Evolutionary conservation across 371 early-diverging fungal genomes (phyloP), one percentile per base, ranked within the genome.

Genomic region (Mortierella sp.): DNA sequence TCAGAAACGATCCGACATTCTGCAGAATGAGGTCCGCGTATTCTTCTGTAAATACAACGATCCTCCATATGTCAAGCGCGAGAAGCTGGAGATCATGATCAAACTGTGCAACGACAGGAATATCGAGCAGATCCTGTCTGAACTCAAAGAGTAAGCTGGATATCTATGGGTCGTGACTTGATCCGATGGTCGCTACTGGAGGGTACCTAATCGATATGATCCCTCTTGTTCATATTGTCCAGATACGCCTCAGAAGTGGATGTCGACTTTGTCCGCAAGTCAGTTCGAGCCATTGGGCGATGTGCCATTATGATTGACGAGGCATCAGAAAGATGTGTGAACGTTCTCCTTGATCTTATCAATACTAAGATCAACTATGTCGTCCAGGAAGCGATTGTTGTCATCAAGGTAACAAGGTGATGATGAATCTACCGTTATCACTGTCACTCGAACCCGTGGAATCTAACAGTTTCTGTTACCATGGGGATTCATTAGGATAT

Each of bases 11-110:
- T 94, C 97, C 8, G 94, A 94, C 38, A 87, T 97, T n/a, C 83
- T 98, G 50, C 88, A 86, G 23, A 90, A 93, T 64, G 97, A 98
- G 72, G 92, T 96, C 65, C 90, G 94, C 23, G 94, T 96, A 23
- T 98, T 99, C 83, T 99, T 98, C 76, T 96, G 96, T 82, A 98
- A 97, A 82, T 99, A 96, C 84, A 96, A 98, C 78, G 99, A 99
- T 80, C 98, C 99, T 28, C 94, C 93, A 64, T 98, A 97, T 74
- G 98, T 99, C 57, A 99, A 98, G 76, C 84, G 96, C 38, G 97
- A 94, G 63, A 99, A 99, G 72, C 87, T 99, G 26, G 96, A 96
- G 79, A 92, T 97, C 56, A 93, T 99, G 61, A 90, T 98, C 80
- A 87, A 91, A 65, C 86, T 98, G 31, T 88, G 91, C 53, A 91